These are phyloP conservation scores for Tieghemiomyces parasiticus DNA, from an alignment of 192 early-diverging fungal genomes.

Conservation along the genomic window DNA sequence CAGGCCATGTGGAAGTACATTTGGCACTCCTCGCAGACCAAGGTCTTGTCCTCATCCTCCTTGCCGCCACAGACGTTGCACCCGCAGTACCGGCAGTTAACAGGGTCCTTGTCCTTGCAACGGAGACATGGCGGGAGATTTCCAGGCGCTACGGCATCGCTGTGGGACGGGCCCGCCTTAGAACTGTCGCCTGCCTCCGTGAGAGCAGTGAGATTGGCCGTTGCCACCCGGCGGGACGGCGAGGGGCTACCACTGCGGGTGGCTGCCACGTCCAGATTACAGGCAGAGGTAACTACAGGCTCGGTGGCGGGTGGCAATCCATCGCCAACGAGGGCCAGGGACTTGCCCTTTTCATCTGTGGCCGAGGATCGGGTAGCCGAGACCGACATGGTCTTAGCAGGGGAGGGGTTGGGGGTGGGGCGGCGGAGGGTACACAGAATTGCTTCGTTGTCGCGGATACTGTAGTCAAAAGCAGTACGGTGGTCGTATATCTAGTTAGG, in stretches of 20 bases:
- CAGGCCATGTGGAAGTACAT: conserved; percentile 37
- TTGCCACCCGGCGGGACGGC: neutral
- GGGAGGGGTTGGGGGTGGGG: neutral
- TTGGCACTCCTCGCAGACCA: conserved; percentile 45
- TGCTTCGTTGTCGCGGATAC: neutral
- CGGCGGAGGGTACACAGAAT: neutral
- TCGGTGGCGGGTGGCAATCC: neutral
- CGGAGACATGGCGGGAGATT: conserved; percentile 13
- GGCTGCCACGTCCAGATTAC: neutral
- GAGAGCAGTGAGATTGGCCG: neutral
- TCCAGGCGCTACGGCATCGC: too few relatives aligned
- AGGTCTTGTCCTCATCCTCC: conserved; percentile 33
- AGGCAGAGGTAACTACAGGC: neutral
- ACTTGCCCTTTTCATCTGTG: neutral
- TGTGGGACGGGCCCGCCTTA: too few relatives aligned
- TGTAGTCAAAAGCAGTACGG: conserved; percentile 5
- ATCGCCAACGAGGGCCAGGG: too few relatives aligned
- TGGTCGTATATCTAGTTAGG: neutral
- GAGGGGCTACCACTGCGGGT: neutral
- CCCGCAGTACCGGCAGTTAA: conserved; percentile 30
- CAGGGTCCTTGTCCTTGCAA: conserved; percentile 18
- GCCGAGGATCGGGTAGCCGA: neutral
- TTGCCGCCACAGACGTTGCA: conserved; percentile 34
- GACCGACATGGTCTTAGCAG: neutral
- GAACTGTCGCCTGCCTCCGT: neutral